Conservation (phyloP, 371 early-diverging fungal genomes). For the Basidiobolus meristosporus region DNA sequence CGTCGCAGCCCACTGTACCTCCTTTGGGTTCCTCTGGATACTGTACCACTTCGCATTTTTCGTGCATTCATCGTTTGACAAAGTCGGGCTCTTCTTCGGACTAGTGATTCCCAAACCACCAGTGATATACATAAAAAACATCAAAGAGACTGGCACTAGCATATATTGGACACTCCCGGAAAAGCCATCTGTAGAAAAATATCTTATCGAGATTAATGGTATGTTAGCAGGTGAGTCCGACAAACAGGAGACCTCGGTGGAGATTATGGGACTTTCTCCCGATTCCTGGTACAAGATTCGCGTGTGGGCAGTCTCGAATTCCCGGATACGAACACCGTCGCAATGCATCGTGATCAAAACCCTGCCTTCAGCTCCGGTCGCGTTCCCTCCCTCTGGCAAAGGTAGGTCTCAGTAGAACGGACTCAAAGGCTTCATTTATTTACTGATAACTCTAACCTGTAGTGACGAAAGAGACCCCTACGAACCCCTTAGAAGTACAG, state of each 20-base stretch:
- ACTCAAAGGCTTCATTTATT: not conserved
- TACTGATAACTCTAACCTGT: not conserved
- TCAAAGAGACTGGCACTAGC: slow-evolving; percentile 14
- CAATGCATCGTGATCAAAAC: not conserved
- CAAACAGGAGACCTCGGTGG: slow-evolving; percentile 17
- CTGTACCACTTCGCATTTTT: slow-evolving; percentile 14
- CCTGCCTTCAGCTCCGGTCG: too few relatives aligned
- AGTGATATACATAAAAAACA: slow-evolving; percentile 16
- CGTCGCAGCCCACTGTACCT: slow-evolving; percentile 20
- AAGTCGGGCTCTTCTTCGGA: slow-evolving; percentile 16
- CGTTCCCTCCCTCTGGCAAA: too few relatives aligned
- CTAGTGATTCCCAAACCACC: slow-evolving; percentile 15
- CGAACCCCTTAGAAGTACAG: not conserved
- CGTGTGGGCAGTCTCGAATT: slow-evolving; percentile 17
- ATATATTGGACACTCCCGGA: slow-evolving; percentile 16
- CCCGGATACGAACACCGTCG: slow-evolving; percentile 5
- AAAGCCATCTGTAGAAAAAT: slow-evolving; percentile 10
- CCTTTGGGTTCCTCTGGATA: slow-evolving; percentile 17
- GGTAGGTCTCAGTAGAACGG: not conserved
- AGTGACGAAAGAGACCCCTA: not conserved
- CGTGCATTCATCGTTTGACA: slow-evolving; percentile 13
- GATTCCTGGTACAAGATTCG: slow-evolving; percentile 16
- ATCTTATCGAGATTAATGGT: slow-evolving; percentile 24
- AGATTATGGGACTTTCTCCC: slow-evolving; percentile 16
- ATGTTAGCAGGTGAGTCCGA: slow-evolving; percentile 17